phyloP scores from a whole-genome alignment of 805 yeast species.

The Candida silvatica region DNA sequence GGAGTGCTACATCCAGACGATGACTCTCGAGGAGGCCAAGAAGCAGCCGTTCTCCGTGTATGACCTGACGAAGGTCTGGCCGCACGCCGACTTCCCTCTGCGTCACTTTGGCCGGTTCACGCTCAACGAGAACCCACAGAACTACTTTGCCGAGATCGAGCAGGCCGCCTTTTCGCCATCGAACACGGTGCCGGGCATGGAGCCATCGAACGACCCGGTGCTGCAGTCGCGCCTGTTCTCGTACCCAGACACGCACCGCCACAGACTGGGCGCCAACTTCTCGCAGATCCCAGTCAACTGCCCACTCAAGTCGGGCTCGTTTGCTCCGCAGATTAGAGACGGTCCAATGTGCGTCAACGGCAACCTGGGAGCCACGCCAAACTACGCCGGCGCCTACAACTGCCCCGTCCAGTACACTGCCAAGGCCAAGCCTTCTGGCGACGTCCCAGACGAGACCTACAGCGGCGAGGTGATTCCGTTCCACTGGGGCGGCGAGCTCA shows the following conservation, averaged over 20 bases:
- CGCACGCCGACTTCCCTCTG: conserved; percentile 78
- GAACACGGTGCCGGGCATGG: conserved; percentile 77
- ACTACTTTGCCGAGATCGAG: conserved; percentile 82
- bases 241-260: conserved; percentile 80
- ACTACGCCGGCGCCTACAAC: conserved; percentile 54
- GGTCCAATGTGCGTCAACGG: conserved; percentile 67
- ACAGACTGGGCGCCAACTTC: conserved; percentile 71
- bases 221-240: conserved; percentile 75
- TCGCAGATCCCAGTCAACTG: conserved; percentile 86
- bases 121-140: conserved; percentile 75
- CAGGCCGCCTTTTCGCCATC: conserved; percentile 84
- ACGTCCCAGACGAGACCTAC: conserved; percentile 23
- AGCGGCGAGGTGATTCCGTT: conserved; percentile 45
- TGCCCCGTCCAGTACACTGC: conserved; percentile 37
- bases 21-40: conserved; percentile 78
- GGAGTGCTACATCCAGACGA: conserved; percentile 79
- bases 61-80: conserved; percentile 91
- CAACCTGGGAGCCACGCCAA: conserved; percentile 72
- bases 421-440: conserved; percentile 25
- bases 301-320: conserved; percentile 50
- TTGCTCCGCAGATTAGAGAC: conserved; percentile 73
- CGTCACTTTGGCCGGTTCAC: conserved; percentile 77
- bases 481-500: conserved; percentile 61
- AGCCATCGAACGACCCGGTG: conserved; percentile 78
- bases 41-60: conserved; percentile 72